Evolutionary conservation across 257 asterid species (phyloP), one percentile per base, ranked within the genome.

Genomic region (Sherardia arvensis): DNA sequence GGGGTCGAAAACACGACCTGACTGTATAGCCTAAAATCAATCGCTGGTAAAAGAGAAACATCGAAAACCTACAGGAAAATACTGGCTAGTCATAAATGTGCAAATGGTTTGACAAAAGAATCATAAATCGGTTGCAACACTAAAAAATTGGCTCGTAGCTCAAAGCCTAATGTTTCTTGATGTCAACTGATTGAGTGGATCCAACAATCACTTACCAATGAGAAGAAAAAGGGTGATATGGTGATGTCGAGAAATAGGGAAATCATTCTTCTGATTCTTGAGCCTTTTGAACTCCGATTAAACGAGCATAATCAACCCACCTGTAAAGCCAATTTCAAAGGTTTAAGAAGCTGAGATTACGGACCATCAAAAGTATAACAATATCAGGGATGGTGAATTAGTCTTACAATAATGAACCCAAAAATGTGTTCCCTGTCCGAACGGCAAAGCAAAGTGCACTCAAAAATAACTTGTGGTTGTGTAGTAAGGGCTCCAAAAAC

Each of bases 271-370:
- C 84, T 27, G 60, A 47, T 0, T 71, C 79, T 0, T 69, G 83
- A 74, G 81, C 94, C 78, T 90, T 82, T 60, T 90, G 97, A 72
- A 91, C 77, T 55, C 98, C 98, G 6, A 86, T 69, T 59, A 79
- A 83, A 61, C 97, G 97, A 32, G 96, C 97, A 69, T 87, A 90
- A 67, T 85, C 96, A 40, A 90, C 97, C 95, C 98, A 91, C 84
- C 98, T 91, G 91, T 70, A 56, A 20, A 75, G 34, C 55, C 20
- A 21, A 40, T 36, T 17, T 29, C 30, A 21, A 20, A 32, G 38
- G 58, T 66, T 23, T 48, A 38, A 7, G 7, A n/a, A 14, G 53
- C 59, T 5, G 11, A 62, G 30, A 26, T 25, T 28, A 28, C 23
- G 21, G 38, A 30, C 47, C 17, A 21, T 33, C 26, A 36, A 49